Evolutionary conservation across 2,329 filamentous ascomycete species (phyloP), one percentile per base, ranked within the genome.

Genomic region (Exserohilum turcica): DNA sequence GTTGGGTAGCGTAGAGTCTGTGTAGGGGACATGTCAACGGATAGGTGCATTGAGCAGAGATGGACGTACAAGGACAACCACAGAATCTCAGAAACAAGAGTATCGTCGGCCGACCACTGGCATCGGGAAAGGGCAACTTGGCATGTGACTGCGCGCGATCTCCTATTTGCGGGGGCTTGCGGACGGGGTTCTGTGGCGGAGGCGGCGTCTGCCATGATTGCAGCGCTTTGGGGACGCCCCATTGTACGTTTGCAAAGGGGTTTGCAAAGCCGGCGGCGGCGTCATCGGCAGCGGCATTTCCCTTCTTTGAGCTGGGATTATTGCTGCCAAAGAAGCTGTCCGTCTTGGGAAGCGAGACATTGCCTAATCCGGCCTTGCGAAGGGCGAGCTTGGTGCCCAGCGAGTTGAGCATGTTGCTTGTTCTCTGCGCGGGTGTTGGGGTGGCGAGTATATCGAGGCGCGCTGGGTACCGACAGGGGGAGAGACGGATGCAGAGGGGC

Each of bases 301-400:
- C 60, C 24, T 72, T 59, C 63, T 73, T 46, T 66, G 66, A 42
- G 13, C n/a, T 31, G 15, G n/a, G n/a, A 18, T 15, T 37, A 9
- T 15, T 28, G 12, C n/a, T 18, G 69, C 56, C 60, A 46, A 67
- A 67, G n/a, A 58, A 50, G 48, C 52, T 52, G 19, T 61, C 64
- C 27, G 57, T 52, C 45, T 67, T 67, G 49, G 71, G 54, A 50
- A 85, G 72, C 40, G 78, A 71, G 60, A 84, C 75, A 70, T 76
- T 80, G 33, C 80, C 77, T 48, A 86, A 69, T 65, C 84, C 83
- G 44, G 78, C 78, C 66, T 83, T 84, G 59, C 78, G 82, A 61
- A 86, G 76, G 56, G 83, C 84, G 59, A 85, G 73, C 71, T 86
- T 86, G 39, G 83, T 82, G 13, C 80, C 79, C 51, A 86, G 72